These are phyloP conservation scores for Leccinum arenicola DNA, from an alignment of 768 basidiomycete species.

Conservation along the genomic window DNA sequence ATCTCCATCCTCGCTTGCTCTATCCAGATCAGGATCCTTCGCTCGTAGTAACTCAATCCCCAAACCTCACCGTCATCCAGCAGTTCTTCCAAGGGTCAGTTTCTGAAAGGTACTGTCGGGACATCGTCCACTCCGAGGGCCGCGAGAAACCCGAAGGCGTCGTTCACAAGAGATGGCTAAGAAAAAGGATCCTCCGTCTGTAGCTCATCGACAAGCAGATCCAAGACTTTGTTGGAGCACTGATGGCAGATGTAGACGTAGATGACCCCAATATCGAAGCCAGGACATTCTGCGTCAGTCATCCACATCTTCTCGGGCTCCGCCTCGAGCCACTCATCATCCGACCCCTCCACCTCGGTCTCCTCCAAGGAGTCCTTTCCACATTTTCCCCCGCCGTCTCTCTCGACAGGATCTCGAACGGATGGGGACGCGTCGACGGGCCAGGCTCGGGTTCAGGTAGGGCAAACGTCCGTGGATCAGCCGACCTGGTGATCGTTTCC, in stretches of 20 bases:
- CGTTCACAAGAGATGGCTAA: constrained; percentile 19
- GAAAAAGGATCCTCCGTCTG: neutral
- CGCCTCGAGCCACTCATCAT: neutral
- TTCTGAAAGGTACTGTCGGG: constrained; percentile 37
- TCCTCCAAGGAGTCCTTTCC: constrained; percentile 1
- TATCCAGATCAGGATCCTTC: constrained; percentile 48
- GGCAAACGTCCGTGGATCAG: too few relatives aligned
- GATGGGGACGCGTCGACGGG: constrained; percentile 11
- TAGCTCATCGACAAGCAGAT: neutral
- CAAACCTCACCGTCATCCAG: constrained; percentile 44
- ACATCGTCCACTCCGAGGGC: constrained; percentile 33
- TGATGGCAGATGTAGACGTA: too few relatives aligned
- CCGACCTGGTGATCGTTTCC: constrained; percentile 6
- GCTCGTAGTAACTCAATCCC: constrained; percentile 51
- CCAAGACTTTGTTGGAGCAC: too few relatives aligned
- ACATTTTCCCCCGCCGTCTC: neutral
- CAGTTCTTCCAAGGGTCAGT: constrained; percentile 39
- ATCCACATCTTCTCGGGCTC: constrained; percentile 34
- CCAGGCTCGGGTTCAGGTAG: constrained; percentile 5
- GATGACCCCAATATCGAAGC: neutral
- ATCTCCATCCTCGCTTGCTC: constrained; percentile 35
- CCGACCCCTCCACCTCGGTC: constrained; percentile 7
- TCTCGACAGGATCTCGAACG: constrained; percentile 11
- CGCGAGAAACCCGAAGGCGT: constrained; percentile 36
- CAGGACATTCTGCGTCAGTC: neutral